These are phyloP conservation scores for Fusarium sp. DNA, from an alignment of 2,329 filamentous ascomycete genomes.

Conservation along the genomic window DNA sequence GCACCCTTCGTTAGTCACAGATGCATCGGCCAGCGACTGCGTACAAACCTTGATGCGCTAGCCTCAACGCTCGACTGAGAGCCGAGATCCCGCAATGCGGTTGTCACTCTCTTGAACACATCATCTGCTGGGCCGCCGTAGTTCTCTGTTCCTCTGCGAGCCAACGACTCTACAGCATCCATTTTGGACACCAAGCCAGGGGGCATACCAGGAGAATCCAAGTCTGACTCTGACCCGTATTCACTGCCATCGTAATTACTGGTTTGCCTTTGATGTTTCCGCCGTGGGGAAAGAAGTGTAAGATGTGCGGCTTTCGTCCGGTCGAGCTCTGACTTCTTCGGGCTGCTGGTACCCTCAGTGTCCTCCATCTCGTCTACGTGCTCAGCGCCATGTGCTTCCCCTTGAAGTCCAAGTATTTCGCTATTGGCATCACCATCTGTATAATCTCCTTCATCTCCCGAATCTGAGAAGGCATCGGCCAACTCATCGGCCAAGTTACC, in stretches of 20 bases:
- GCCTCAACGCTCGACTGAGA: conserved; percentile 79
- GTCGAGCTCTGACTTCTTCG: conserved; percentile 37
- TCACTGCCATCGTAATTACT: conserved; percentile 79
- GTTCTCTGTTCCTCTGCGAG: conserved; percentile 72
- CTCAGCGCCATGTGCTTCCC: conserved; percentile 10
- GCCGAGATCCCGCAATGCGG: conserved; percentile 76
- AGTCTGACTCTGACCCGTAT: conserved; percentile 77
- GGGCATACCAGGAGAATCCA: conserved; percentile 76
- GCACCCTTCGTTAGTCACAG: conserved; percentile 30
- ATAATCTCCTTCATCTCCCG: conserved; percentile 69
- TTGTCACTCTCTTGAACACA: conserved; percentile 75
- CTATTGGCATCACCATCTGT: conserved; percentile 55
- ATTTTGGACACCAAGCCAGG: conserved; percentile 75
- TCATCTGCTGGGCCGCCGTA: conserved; percentile 73
- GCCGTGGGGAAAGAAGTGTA: conserved; percentile 57
- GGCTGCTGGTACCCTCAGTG: conserved; percentile 14
- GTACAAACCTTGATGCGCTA: conserved; percentile 73
- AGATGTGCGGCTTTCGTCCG: conserved; percentile 55
- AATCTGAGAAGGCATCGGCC: conserved; percentile 77
- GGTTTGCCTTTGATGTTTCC: conserved; percentile 62
- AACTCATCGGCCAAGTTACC: conserved; percentile 86
- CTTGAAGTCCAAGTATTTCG: conserved; percentile 21
- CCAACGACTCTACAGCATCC: conserved; percentile 77
- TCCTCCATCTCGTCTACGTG: conserved; percentile 30
- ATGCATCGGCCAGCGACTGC: background rate